phyloP scores from a whole-genome alignment of 345 rosid genomes.

The Lepidium africanum region DNA sequence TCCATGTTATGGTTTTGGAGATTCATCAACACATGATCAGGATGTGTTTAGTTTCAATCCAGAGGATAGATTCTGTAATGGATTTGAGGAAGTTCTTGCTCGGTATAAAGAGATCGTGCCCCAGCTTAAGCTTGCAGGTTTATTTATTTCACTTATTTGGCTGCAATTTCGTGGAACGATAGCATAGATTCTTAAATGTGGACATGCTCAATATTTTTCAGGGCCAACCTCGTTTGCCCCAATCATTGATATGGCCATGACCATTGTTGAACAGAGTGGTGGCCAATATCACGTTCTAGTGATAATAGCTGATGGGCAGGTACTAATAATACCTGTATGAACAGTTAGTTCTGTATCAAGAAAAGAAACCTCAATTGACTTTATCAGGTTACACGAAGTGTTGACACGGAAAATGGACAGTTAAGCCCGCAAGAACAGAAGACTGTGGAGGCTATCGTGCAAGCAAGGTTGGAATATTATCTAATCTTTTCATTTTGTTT shows the following conservation, averaged over 20 bases:
- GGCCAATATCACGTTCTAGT: constrained; percentile 93
- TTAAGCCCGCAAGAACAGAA: constrained; percentile 91
- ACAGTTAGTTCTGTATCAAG: no score
- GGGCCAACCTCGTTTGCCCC: constrained; percentile 99
- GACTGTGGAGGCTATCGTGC: constrained; percentile 89
- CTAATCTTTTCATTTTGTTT: not conserved
- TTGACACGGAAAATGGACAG: constrained; percentile 59
- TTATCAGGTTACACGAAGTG: constrained; percentile 85
- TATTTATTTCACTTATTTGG: not conserved
- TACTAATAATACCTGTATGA: constrained; percentile 5
- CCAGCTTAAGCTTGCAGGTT: constrained; percentile 79
- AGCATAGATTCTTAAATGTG: no score
- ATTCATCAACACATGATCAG: constrained; percentile 95
- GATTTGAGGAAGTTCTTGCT: constrained; percentile 84
- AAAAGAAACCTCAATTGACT: no score
- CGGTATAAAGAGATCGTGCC: constrained; percentile 81
- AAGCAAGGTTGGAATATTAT: constrained; percentile 57
- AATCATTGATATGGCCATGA: constrained; percentile 83
- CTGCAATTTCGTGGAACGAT: no score
- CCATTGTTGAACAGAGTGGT: constrained; percentile 81
- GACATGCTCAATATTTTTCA: not conserved
- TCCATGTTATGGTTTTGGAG: constrained; percentile 98
- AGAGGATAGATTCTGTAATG: constrained; percentile 65
- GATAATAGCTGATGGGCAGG: constrained; percentile 99
- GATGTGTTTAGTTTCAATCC: constrained; percentile 80